Base-by-base conservation (phyloP, 1,284 basidiomycete species). In the Gomphus bonarii region DNA sequence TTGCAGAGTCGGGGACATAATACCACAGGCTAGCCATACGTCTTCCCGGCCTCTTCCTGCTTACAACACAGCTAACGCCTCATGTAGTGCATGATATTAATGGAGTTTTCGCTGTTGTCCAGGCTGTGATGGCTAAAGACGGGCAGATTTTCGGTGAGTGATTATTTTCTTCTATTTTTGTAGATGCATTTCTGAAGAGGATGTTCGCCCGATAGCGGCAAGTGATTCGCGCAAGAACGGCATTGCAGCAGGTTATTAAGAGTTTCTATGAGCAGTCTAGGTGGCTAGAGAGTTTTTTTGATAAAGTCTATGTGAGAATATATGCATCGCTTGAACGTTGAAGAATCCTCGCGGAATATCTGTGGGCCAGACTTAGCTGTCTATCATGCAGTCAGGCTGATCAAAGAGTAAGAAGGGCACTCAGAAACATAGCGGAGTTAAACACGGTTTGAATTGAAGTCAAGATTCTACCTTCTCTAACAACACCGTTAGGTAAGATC, bases 221-320 rank as follows among this genome's bases (percentile, higher is more conserved):
- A 89, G 86, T 64, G 89, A 91, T 68, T 89, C 85, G 12, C 79
- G 88, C 65, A 91, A 91, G 74, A 85, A 89, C 61, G 88, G 89
- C 18, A 79, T 90, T 55, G 87, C 89, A 10, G 81, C 86, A 51
- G 89, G 88, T 4, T 91, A 88, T 70, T 91, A 65, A 51, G 46
- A 46, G 20, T 28, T 28, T 3, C 0, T 30, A 9, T 16, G 28
- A 31, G 28, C 3, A 42, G 4, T 38, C 36, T 25, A 16, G 11
- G 4, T 14, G 11, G 38, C 38, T 40, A 16, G 38, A 18, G 3
- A n/a, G 38, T 5, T 40, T 40, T n/a, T 25, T 25, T 25, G 4
- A 25, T 25, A 25, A 25, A 25, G 25, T 25, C 25, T 2, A 25
- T 25, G 25, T 25, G 25, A 25, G 4, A 3, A 25, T 25, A 4